Evolutionary conservation across 2,329 filamentous ascomycete genomes (phyloP), one percentile per base, ranked within the genome.

Genomic region (Sclerotinia glacialis): DNA sequence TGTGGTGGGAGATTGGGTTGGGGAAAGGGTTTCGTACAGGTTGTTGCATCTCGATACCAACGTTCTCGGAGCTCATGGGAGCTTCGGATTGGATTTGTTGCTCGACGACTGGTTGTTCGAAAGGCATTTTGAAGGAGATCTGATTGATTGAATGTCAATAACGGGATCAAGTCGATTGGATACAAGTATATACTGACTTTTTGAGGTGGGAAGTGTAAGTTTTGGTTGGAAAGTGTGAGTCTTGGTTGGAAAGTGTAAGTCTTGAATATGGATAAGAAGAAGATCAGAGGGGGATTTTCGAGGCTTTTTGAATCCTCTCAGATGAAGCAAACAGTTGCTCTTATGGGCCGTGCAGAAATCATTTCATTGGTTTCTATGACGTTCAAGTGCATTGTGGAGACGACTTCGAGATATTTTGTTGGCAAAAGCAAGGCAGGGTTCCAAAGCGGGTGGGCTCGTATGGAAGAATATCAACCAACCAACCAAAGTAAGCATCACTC

Each of bases 31-130:
- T 12, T 70, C 72, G 31, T 72, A 75, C 74, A 5, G 74, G 74
- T 66, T 75, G 74, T 42, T 70, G 58, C 50, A 62, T 61, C 55
- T 74, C 71, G 60, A 75, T 64, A 52, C 42, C 69, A 55, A 53
- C 58, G 54, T 69, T 68, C 46, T 63, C 64, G 47, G 69, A 66
- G 52, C 69, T 71, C 74, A 74, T 75, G 26, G 72, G 71, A 70
- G 72, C 70, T 23, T 71, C 65, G 63, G 70, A 71, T 69, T 74
- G 71, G 49, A 71, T 58, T 64, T 74, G 73, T 67, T 75, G 73
- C 26, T 73, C 64, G n/a, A 66, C 70, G 65, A 71, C 66, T 58
- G 72, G 53, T 59, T 69, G 69, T 65, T 69, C 67, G 68, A 68
- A 65, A 72, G 73, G 71, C 73, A 75, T 75, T 21, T 54, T 73